Evolutionary conservation across 1,284 basidiomycete genomes (phyloP).

Genomic region (Ustilago sp.): DNA sequence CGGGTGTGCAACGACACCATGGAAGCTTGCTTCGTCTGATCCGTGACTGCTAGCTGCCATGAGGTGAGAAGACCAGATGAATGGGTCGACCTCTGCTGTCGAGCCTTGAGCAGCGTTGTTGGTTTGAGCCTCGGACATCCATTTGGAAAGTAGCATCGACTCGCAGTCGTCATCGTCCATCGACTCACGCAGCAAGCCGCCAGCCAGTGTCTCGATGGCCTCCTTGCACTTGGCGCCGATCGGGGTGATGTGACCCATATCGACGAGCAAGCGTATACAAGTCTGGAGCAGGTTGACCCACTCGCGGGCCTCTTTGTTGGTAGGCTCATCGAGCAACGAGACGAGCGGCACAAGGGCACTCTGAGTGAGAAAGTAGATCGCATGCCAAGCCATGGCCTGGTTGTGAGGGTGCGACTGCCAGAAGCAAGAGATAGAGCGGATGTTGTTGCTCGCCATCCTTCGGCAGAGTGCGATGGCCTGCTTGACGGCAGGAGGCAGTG

Average conservation of each 20-base stretch:
- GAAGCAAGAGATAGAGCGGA: conserved; percentile 47
- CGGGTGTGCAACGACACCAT: conserved; percentile 23
- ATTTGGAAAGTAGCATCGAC: conserved; percentile 34
- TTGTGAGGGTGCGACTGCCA: conserved; percentile 54
- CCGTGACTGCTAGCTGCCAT: conserved; percentile 17
- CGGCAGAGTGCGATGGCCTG: conserved; percentile 52
- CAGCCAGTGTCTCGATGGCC: conserved; percentile 43
- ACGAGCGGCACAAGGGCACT: conserved; percentile 51
- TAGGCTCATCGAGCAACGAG: conserved; percentile 48
- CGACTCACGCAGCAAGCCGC: conserved; percentile 23
- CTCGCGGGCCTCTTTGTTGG: conserved; percentile 35
- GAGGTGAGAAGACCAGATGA: conserved; percentile 49
- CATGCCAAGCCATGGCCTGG: conserved; percentile 55
- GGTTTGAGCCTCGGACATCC: conserved; percentile 30
- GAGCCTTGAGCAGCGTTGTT: conserved; percentile 2
- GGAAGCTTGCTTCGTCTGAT: conserved; percentile 22
- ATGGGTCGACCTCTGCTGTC: conserved; percentile 26
- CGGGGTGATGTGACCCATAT: conserved; percentile 49
- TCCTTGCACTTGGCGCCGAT: conserved; percentile 54
- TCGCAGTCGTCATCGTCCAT: conserved; percentile 28
- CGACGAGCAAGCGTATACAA: conserved; percentile 41
- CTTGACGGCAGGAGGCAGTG: conserved; percentile 45
- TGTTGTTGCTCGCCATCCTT: conserved; percentile 48
- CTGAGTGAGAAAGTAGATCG: conserved; percentile 53
- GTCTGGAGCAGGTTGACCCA: conserved; percentile 42